phyloP scores from a whole-genome alignment of 169 alveolate species.

The Cryptosporidium meleagridis region DNA sequence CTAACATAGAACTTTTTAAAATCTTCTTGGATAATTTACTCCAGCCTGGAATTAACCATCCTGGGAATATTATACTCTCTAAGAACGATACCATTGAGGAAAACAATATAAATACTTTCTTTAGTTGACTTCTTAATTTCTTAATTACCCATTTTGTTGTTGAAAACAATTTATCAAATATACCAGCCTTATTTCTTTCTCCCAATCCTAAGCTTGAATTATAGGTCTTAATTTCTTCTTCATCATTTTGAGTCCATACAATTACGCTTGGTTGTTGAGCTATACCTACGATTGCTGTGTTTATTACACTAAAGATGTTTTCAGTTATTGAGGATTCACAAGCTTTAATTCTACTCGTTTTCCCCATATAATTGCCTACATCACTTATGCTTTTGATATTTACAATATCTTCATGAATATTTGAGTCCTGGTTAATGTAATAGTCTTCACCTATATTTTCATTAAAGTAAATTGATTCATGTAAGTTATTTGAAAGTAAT shows the following conservation, averaged over 20 bases:
- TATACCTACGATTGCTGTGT: slow-evolving; percentile 8
- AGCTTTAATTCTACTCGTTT: slow-evolving; percentile 13
- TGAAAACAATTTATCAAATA: not conserved
- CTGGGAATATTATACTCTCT: slow-evolving; percentile 7
- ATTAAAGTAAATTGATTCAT: not conserved
- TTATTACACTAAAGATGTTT: slow-evolving; percentile 56
- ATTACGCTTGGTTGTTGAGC: slow-evolving; percentile 57
- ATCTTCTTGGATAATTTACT: slow-evolving; percentile 28
- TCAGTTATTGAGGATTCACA: slow-evolving; percentile 52
- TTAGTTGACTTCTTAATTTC: not conserved
- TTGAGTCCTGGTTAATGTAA: not conserved
- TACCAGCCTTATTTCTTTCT: not conserved
- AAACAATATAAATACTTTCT: not conserved
- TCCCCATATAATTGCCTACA: slow-evolving; percentile 52
- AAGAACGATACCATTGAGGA: not conserved
- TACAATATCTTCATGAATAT: not conserved
- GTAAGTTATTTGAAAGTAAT: not conserved
- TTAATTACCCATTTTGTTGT: not conserved
- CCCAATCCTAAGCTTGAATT: not conserved
- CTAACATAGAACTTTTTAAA: slow-evolving; percentile 27
- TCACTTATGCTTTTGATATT: slow-evolving; percentile 5
- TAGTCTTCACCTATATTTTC: not conserved
- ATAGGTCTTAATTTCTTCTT: not conserved
- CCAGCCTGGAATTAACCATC: slow-evolving; percentile 57
- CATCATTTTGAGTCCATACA: slow-evolving; percentile 37